These are phyloP conservation scores for Nicotiana rustica DNA, from an alignment of 305 asterid species.

Conservation along the genomic window DNA sequence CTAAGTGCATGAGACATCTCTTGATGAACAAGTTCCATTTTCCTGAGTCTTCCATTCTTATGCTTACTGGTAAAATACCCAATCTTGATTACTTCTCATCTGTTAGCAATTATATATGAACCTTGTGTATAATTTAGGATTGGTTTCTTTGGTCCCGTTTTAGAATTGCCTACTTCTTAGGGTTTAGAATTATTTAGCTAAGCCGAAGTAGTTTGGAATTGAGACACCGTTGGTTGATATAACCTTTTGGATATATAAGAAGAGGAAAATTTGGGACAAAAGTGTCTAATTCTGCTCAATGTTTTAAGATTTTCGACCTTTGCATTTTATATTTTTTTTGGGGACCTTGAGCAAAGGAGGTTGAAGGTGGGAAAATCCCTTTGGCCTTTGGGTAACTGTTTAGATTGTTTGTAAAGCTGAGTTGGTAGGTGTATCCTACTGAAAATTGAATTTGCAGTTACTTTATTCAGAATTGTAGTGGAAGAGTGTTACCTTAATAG, in stretches of 20 bases:
- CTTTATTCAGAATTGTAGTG: neutral
- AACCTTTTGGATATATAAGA: neutral
- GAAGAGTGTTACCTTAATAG: neutral
- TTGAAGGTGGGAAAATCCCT: too few species aligned
- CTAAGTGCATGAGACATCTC: constrained; percentile 88
- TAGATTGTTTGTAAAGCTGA: neutral
- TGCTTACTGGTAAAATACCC: constrained; percentile 74
- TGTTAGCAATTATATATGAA: neutral
- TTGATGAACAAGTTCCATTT: constrained; percentile 77
- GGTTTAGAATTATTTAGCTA: neutral
- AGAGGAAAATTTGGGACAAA: neutral
- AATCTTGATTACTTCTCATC: neutral
- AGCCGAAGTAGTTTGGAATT: neutral
- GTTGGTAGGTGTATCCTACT: neutral
- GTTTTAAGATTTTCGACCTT: neutral
- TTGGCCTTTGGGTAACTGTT: neutral
- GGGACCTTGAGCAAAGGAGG: neutral
- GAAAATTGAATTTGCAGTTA: neutral
- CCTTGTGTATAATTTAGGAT: neutral
- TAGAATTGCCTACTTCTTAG: neutral
- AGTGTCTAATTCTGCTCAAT: neutral
- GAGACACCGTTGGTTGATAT: neutral
- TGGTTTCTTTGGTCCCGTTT: neutral
- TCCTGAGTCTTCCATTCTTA: constrained; percentile 87
- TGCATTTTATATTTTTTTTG: too few species aligned